phyloP scores from a whole-genome alignment of 768 basidiomycete genomes.

The Lentinula sp. region DNA sequence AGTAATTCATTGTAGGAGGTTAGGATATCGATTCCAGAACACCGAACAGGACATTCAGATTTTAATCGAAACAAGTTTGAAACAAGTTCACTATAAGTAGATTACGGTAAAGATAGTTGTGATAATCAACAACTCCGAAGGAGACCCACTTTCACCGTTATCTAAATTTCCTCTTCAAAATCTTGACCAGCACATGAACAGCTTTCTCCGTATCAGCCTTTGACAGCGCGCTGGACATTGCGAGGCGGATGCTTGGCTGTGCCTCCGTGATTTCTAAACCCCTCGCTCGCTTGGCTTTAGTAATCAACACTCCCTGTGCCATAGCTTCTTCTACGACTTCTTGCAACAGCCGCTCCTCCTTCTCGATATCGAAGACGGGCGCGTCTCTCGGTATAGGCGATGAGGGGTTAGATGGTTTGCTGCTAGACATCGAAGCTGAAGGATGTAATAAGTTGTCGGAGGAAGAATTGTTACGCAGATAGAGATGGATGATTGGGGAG shows the following conservation, averaged over 20 bases:
- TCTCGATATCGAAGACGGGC: conserved; percentile 48
- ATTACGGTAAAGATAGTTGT: neutral
- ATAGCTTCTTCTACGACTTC: conserved; percentile 89
- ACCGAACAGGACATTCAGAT: no score
- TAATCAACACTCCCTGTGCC: conserved; percentile 78
- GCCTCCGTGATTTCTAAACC: conserved; percentile 5
- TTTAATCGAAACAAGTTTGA: neutral
- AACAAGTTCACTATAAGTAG: neutral
- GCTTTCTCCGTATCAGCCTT: conserved; percentile 94
- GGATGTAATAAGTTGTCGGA: conserved; percentile 15
- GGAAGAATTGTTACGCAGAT: conserved; percentile 35
- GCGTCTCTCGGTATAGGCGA: conserved; percentile 41
- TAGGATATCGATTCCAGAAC: no score
- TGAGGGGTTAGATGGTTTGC: conserved; percentile 44
- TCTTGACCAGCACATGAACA: conserved; percentile 63
- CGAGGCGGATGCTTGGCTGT: conserved; percentile 76
- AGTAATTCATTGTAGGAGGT: no score
- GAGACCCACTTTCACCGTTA: neutral
- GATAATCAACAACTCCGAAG: neutral
- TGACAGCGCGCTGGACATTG: conserved; percentile 69
- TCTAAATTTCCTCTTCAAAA: conserved; percentile 36
- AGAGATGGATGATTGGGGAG: conserved; percentile 86
- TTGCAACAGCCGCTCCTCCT: conserved; percentile 80
- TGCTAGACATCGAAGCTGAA: conserved; percentile 13
- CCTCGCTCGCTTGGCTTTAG: conserved; percentile 73